phyloP scores from a whole-genome alignment of 805 yeast species.

The Suhomyces canberraensis region DNA sequence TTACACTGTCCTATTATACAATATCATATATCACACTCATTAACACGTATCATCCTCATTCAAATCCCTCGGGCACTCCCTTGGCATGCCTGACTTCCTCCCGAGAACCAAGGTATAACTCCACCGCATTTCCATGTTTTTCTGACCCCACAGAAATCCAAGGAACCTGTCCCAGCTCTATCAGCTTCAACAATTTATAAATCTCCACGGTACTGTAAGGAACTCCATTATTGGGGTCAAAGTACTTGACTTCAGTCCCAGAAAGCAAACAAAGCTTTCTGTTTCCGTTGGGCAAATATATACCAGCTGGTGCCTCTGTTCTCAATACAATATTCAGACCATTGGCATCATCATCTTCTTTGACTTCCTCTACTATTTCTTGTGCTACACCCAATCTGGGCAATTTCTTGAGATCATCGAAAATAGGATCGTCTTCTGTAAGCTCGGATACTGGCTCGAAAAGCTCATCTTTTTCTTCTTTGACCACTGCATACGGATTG shows the following conservation, averaged over 20 bases:
- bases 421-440: conserved; percentile 34
- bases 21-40: too few species aligned
- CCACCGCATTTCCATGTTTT: conserved; percentile 49
- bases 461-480: conserved; percentile 32
- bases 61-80: conserved; percentile 88
- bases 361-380: conserved; percentile 43
- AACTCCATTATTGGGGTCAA: conserved; percentile 84
- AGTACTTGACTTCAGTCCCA: conserved; percentile 75
- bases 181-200: conserved; percentile 57
- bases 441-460: conserved; percentile 33
- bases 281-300: conserved; percentile 64
- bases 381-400: conserved; percentile 63
- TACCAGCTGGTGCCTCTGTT: conserved; percentile 74
- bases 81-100: conserved; percentile 68
- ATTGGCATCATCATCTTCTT: conserved; percentile 41
- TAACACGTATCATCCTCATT: conserved; percentile 8
- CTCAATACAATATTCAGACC: conserved; percentile 42
- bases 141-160: conserved; percentile 53
- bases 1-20: too few species aligned
- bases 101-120: conserved; percentile 39
- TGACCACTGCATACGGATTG: conserved; percentile 34
- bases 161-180: conserved; percentile 46
- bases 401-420: conserved; percentile 42
- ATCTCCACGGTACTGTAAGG: conserved; percentile 84
- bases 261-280: conserved; percentile 70